These are phyloP conservation scores for Amanita pseudoporphyria DNA, from an alignment of 768 basidiomycete species.

Conservation along the genomic window DNA sequence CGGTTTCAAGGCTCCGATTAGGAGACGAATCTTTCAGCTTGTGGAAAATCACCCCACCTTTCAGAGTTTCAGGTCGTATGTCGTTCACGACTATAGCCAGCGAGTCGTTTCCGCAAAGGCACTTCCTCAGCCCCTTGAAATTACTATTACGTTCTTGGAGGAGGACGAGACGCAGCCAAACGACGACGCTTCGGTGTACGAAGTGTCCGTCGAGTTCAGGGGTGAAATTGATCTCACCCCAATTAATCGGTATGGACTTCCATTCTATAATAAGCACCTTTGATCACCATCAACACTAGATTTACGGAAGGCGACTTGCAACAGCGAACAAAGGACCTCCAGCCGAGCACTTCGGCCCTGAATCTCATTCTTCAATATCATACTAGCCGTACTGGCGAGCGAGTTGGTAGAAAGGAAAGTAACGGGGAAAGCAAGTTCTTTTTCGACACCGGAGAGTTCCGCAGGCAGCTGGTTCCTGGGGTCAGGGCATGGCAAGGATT, in stretches of 20 bases:
- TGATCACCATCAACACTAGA: no score
- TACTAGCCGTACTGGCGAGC: slow-evolving; percentile 34
- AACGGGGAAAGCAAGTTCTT: slow-evolving; percentile 36
- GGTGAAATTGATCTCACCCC: not conserved
- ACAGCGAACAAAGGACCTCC: slow-evolving; percentile 35
- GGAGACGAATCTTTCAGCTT: slow-evolving; percentile 46
- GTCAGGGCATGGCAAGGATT: slow-evolving; percentile 36
- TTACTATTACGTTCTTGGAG: slow-evolving; percentile 33
- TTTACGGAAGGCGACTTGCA: slow-evolving; percentile 38
- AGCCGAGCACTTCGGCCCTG: slow-evolving; percentile 44
- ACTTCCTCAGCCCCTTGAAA: slow-evolving; percentile 35
- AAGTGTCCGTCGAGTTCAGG: slow-evolving; percentile 12
- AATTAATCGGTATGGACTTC: slow-evolving; percentile 1
- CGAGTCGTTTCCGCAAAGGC: slow-evolving; percentile 34
- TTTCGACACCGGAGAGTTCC: slow-evolving; percentile 28
- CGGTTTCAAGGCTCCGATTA: slow-evolving; percentile 21
- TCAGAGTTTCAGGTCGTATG: slow-evolving; percentile 22
- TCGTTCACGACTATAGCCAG: slow-evolving; percentile 44
- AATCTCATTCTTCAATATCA: slow-evolving; percentile 51
- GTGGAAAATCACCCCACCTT: slow-evolving; percentile 34
- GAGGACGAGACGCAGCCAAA: slow-evolving; percentile 27
- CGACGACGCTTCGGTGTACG: slow-evolving; percentile 30
- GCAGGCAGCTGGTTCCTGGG: slow-evolving; percentile 21
- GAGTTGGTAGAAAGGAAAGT: slow-evolving; percentile 30
- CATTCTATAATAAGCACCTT: no score